These are phyloP conservation scores for Polyporus arcularius DNA, from an alignment of 768 basidiomycete genomes.

Conservation along the genomic window DNA sequence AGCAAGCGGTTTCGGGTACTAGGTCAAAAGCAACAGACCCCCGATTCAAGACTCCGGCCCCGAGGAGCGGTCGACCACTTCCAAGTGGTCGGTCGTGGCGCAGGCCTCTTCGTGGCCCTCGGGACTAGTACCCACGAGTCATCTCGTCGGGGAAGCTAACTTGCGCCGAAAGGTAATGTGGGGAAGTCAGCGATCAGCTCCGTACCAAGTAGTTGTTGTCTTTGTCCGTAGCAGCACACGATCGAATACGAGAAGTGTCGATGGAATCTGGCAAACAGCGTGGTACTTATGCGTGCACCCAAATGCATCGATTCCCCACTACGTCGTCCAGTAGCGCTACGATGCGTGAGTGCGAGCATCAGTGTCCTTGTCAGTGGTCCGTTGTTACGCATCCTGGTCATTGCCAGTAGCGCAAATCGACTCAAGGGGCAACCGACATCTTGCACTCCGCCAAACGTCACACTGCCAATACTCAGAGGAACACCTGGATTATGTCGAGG, in stretches of 20 bases:
- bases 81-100: neutral
- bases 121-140: neutral
- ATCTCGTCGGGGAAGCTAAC: neutral
- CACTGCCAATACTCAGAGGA: neutral
- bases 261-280: no score
- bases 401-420: neutral
- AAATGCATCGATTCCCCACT: no score
- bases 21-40: neutral
- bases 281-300: no score
- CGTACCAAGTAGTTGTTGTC: no score
- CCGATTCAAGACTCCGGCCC: neutral
- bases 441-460: no score
- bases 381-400: neutral
- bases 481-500: neutral
- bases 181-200: no score
- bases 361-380: no score
- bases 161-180: neutral
- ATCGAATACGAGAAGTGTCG: no score
- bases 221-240: no score
- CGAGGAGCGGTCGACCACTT: neutral
- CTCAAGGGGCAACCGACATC: no score
- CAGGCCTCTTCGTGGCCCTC: slow-evolving; percentile 2
- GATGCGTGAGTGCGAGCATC: no score
- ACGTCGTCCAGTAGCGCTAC: no score
- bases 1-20: neutral